phyloP scores from a whole-genome alignment of 225 moss, liverwort and hornwort genomes.

The Sphagnum tenellum region DNA sequence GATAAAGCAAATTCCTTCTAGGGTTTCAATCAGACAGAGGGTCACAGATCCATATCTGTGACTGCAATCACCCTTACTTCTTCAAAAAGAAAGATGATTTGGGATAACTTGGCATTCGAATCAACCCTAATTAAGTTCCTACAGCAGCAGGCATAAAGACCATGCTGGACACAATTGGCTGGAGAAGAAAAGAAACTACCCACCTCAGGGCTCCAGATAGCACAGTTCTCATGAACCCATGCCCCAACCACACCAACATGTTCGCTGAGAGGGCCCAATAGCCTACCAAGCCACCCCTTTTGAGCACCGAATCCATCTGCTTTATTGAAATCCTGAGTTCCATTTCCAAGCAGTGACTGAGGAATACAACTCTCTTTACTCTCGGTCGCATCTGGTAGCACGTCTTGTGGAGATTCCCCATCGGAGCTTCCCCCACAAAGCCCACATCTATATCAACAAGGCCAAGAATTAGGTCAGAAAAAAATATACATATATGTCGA shows the following conservation, averaged over 20 bases:
- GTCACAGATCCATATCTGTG: too few species aligned
- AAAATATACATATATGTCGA: too few species aligned
- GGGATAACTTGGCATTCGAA: too few species aligned
- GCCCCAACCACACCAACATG: conserved; percentile 72
- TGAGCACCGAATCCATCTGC: conserved; percentile 52
- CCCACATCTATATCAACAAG: conserved; percentile 34
- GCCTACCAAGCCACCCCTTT: conserved; percentile 76
- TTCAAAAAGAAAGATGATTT: too few species aligned
- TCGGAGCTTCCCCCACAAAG: conserved; percentile 54
- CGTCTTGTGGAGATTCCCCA: conserved; percentile 37
- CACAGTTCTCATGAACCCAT: conserved; percentile 80
- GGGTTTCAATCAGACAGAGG: too few species aligned
- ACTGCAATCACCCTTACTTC: too few species aligned
- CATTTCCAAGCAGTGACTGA: conserved; percentile 37
- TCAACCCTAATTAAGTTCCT: too few species aligned
- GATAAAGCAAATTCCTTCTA: too few species aligned
- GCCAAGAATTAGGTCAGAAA: too few species aligned
- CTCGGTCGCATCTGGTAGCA: conserved; percentile 17
- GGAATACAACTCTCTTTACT: conserved; percentile 19
- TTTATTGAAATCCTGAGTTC: conserved; percentile 35
- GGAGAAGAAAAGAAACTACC: conserved; percentile 1
- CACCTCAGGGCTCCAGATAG: conserved; percentile 89
- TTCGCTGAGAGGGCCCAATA: conserved; percentile 64
- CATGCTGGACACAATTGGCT: too few species aligned
- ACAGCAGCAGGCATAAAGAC: too few species aligned